Evolutionary conservation across 805 yeast genomes (phyloP), one percentile per base, ranked within the genome.

Genomic region (Vanderwaltozyma polyspora): DNA sequence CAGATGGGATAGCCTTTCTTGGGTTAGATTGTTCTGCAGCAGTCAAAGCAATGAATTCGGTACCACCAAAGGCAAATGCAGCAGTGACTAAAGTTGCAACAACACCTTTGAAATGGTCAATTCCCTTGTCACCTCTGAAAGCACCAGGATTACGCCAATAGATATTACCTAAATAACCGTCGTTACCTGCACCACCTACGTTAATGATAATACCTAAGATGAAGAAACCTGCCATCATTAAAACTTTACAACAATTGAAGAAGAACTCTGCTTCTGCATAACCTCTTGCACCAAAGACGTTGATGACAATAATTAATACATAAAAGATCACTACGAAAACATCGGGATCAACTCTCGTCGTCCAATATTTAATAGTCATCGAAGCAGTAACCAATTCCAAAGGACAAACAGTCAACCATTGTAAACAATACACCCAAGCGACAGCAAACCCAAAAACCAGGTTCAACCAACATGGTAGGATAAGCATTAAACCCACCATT

Each of bases 401-500:
- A 3, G 81, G 74, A 35, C 76, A 64, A 36, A 74, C 78, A 29
- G 71, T 63, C 43, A 73, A 54, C 78, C 81, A 76, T 53, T 74
- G 77, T 31, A 76, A 58, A 53, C 74, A 72, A 48, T 75, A 76
- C 45, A 70, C 70, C 73, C 79, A 71, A 15, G 77, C 73, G 26
- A 70, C 66, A 2, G 82, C 72, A 49, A 76, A 76, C 3, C 74
- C 72, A 18, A 72, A 49, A 1, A 76, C 68, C n/a, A 14, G 68
- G 70, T 44, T 75, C 82, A 19, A 76, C 59, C 40, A 76, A 66
- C 39, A 67, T 60, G 19, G 60, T 42, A n/a, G 77, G 70, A 44
- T 72, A 74, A 28, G 74, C 67, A 39, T 73, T 75, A 52, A 72
- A 77, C 5, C 79, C 79, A 49, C 84, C 84, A 29, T 74, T 63